Base-by-base conservation (phyloP, 306 rosid genomes). In the Quercus gilva region DNA sequence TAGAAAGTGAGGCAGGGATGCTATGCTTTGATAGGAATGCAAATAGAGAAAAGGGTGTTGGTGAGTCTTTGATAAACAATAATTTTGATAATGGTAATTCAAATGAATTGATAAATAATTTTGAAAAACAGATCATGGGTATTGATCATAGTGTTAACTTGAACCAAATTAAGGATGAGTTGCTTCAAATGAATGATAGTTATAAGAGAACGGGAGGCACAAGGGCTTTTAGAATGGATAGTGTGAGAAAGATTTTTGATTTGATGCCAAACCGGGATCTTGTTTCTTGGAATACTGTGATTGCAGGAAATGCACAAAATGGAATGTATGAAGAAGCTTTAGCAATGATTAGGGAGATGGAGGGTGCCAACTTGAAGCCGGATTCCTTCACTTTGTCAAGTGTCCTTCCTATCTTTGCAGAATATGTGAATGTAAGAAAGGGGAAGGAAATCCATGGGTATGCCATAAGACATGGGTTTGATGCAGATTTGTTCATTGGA, bases 271-370 rank as follows among this genome's bases (percentile, higher is more conserved):
- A 80, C 13, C 82, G 58, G 82, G 94, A 92, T 85, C 73, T 92
- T 84, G 93, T 90, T 89, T 94, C 98, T 4, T 92, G 97, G 98
- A 92, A 91, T 85, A 94, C 98, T 10, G 82, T 94, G 61, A 88
- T 92, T 81, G 85, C 94, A 0, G 92, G 97, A 71, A 79, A 79
- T 71, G 97, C 91, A 28, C 93, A 89, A 55, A 89, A 88, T 76
- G 97, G 97, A 43, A 75, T 87, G 87, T 87, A 80, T 43, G 49
- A 23, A 58, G 90, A 88, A 56, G 96, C 91, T 26, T 82, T 94
- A 76, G 41, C 52, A 55, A 83, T 86, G 91, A 83, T 91, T 37
- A 85, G 89, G 60, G 89, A 78, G 79, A 89, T 92, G 98, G 90
- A 85, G 71, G 57, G 55, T 55, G 82, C 73, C 2, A 82, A 81